Conservation (phyloP, 2,329 filamentous ascomycete species). For the Grosmannia serpens region DNA sequence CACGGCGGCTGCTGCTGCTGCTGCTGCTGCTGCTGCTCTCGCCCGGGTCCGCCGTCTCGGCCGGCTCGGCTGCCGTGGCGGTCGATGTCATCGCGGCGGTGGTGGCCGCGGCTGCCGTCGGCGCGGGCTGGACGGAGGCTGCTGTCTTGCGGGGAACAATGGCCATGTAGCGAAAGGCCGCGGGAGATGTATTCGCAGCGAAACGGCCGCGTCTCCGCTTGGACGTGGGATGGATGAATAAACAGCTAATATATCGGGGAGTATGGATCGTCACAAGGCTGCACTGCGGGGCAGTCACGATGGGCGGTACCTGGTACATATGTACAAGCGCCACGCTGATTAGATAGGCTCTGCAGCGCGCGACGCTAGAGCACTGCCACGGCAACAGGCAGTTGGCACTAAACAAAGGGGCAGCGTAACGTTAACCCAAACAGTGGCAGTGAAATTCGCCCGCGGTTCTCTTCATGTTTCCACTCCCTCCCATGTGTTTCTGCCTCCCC, state of each 20-base stretch:
- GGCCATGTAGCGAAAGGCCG: not conserved
- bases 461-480: not conserved
- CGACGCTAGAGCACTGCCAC: too few species aligned
- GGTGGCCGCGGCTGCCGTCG: not conserved
- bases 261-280: not conserved
- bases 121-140: not conserved
- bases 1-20: too few species aligned
- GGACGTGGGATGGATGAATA: too few species aligned
- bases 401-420: constrained; percentile 1
- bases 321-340: not conserved
- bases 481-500: not conserved
- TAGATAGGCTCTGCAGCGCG: not conserved
- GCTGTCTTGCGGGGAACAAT: not conserved
- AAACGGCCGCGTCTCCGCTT: too few species aligned
- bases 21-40: too few species aligned
- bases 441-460: not conserved
- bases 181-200: not conserved
- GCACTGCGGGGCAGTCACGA: not conserved
- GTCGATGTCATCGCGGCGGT: not conserved
- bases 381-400: not conserved
- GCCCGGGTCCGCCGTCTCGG: not conserved
- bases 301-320: not conserved
- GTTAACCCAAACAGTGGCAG: not conserved
- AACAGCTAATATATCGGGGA: too few species aligned
- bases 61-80: not conserved